Evolutionary conservation across 202 grass and related monocot genomes (phyloP).

Genomic region (Panicum hallii): DNA sequence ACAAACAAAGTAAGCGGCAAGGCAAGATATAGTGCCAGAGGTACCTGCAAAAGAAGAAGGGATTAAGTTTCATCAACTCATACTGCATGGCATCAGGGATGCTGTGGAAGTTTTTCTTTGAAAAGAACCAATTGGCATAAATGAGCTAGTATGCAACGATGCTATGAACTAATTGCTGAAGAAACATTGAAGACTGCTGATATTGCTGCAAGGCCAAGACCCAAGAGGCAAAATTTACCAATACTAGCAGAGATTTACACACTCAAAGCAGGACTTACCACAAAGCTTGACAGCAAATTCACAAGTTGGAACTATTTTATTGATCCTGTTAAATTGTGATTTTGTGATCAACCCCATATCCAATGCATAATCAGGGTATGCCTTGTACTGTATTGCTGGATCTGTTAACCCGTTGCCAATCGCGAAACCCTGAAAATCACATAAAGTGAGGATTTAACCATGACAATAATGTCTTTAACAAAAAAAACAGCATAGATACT

Average conservation of each 20-base stretch:
- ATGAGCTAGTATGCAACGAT: conserved; percentile 1
- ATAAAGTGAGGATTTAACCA: neutral
- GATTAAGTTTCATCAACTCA: conserved; percentile 16
- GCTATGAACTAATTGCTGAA: conserved; percentile 21
- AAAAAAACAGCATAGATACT: neutral
- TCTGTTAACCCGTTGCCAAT: conserved; percentile 92
- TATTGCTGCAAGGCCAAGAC: neutral
- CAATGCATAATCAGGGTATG: conserved; percentile 83
- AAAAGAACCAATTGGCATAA: neutral
- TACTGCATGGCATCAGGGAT: neutral
- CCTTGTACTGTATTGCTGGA: conserved; percentile 80
- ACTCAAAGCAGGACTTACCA: conserved; percentile 59
- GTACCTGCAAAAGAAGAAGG: conserved; percentile 68
- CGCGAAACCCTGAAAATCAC: conserved; percentile 80
- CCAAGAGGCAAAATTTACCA: conserved; percentile 3
- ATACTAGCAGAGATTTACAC: neutral
- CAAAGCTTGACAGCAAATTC: conserved; percentile 89
- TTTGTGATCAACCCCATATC: conserved; percentile 79
- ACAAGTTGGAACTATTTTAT: conserved; percentile 69
- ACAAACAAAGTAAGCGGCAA: conserved; percentile 84
- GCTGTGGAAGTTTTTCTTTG: neutral
- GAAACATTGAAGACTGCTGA: conserved; percentile 10
- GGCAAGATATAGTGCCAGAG: conserved; percentile 76
- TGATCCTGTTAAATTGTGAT: conserved; percentile 73
- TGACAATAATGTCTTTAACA: neutral